Conservation (phyloP, 345 rosid species). For the Barbarea vulgaris region DNA sequence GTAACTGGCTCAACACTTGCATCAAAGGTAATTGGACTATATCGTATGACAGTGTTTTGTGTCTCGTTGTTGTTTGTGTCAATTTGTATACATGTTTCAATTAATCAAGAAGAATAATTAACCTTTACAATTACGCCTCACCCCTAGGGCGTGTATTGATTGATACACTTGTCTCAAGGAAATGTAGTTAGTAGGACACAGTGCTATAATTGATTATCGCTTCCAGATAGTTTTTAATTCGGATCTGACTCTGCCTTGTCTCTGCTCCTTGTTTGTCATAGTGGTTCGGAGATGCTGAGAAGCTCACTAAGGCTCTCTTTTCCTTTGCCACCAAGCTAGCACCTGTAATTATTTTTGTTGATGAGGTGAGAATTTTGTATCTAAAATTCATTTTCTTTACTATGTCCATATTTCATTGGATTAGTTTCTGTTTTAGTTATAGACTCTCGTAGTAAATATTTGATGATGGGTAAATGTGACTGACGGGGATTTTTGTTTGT, state of each 20-base stretch:
- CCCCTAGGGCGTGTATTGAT: background rate
- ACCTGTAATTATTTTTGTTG: conserved; percentile 93
- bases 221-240: background rate
- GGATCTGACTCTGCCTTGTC: conserved; percentile 26
- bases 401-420: background rate
- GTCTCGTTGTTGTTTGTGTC: background rate
- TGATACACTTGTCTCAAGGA: background rate
- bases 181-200: background rate
- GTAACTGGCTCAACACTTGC: conserved; percentile 95
- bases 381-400: background rate
- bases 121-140: background rate
- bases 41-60: conserved; percentile 4
- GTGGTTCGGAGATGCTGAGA: conserved; percentile 99
- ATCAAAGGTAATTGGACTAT: conserved; percentile 69
- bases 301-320: conserved; percentile 95
- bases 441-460: background rate
- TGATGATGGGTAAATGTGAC: conserved; percentile 14
- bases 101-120: background rate
- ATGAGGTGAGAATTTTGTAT: conserved; percentile 63
- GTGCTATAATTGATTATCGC: background rate
- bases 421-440: background rate
- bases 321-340: conserved; percentile 92
- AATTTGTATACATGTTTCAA: conserved; percentile 13
- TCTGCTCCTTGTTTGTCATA: conserved; percentile 36
- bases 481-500: conserved; percentile 1